Evolutionary conservation across 768 basidiomycete species (phyloP), one percentile per base, ranked within the genome.

Genomic region (Russula sp.): DNA sequence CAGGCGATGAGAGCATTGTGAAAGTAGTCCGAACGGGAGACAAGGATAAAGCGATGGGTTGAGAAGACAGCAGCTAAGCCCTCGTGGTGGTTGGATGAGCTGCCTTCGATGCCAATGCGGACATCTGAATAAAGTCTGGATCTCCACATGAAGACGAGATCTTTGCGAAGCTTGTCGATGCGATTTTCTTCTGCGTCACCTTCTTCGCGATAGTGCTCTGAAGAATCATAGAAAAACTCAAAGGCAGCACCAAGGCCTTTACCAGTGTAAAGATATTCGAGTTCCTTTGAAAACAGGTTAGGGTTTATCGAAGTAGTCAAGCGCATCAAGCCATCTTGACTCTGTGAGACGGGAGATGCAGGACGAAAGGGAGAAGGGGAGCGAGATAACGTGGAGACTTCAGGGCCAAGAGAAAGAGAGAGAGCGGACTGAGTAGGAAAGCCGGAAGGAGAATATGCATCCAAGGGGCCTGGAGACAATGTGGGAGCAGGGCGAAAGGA

Each of bases 101-200:
- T 83, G 51, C 86, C 86, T 0, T 84, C 82, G 63, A 95, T 81
- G 0, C 87, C 81, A 58, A 98, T 86, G 56, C 88, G 84, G 25
- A 96, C 83, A 73, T 98, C 96, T 2, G 93, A 91, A 71, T 94
- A 98, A 18, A 98, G 83, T 52, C 93, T 85, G 13, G 89, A 90
- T 36, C 96, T 78, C 96, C 95, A 98, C 93, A 94, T 96, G 77
- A 88, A 97, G 25, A 95, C 90, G 34, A 97, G 79, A 70, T 98
- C 96, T 73, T 93, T 92, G 63, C 92, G 84, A 10, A 97, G 82
- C 74, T 93, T 91, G 72, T 93, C 91, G 43, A 90, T 75, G 14
- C 91, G 77, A 48, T 81, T 75, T 65, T 79, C 83, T 72, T 75
- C 83, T 9, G 74, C 78, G 66, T 77, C 77, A 56, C 73, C 83